Conservation (phyloP, 805 yeast species). For the Tetrapisispora arboricola region DNA sequence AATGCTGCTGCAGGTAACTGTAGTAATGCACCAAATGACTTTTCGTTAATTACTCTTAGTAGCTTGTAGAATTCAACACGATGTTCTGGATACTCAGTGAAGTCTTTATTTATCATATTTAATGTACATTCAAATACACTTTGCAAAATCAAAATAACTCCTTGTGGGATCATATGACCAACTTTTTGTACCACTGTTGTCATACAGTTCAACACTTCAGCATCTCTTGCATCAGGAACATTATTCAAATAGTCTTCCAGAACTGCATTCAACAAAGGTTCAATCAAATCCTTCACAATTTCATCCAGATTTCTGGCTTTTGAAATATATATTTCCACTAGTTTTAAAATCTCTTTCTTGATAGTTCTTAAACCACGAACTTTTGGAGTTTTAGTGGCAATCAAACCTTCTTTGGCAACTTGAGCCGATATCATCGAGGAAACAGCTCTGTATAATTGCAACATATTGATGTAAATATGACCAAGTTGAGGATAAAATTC, state of each 20-base stretch:
- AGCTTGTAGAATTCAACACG: constrained; percentile 91
- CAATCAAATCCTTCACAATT: constrained; percentile 70
- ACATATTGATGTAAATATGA: constrained; percentile 77
- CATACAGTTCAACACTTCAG: constrained; percentile 93
- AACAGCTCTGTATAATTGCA: constrained; percentile 80
- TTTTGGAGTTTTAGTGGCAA: constrained; percentile 90
- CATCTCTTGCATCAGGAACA: constrained; percentile 95
- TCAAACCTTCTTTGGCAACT: constrained; percentile 69
- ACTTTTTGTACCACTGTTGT: constrained; percentile 81
- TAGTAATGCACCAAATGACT: constrained; percentile 75
- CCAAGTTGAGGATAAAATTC: constrained; percentile 84
- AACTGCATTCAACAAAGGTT: constrained; percentile 74
- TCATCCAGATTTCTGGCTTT: constrained; percentile 81
- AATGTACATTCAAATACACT: constrained; percentile 90
- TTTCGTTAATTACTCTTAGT: constrained; percentile 74
- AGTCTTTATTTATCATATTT: constrained; percentile 90
- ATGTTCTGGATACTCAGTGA: constrained; percentile 95
- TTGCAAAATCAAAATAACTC: constrained; percentile 76
- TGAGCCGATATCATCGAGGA: constrained; percentile 73
- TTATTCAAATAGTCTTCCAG: constrained; percentile 80
- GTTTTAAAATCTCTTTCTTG: constrained; percentile 83
- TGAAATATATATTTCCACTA: constrained; percentile 79
- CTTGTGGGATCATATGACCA: constrained; percentile 80
- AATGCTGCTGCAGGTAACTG: constrained; percentile 88
- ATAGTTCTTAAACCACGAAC: constrained; percentile 93